Evolutionary conservation across 345 rosid species (phyloP), one percentile per base, ranked within the genome.

Genomic region (Excoecaria agallocha): DNA sequence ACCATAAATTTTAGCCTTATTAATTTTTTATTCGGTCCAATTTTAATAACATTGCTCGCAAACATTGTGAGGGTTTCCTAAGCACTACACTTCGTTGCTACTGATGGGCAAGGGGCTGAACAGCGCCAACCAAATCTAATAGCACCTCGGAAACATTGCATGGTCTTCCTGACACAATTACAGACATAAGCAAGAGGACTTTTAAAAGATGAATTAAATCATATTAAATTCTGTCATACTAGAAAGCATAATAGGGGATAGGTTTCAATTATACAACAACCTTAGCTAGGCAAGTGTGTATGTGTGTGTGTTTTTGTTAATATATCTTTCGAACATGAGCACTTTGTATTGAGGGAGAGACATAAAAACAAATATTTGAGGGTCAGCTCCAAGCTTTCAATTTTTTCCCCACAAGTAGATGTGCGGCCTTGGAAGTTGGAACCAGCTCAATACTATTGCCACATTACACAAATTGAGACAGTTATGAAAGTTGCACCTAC

Each of bases 151-250:
- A 89, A 83, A 90, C 89, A 82, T 79, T 88, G 89, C 94, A 90
- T 0, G 97, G 96, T 89, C 94, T 94, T 92, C 90, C 97, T 92
- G 90, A 90, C 96, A 88, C 72, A 81, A 86, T 70, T 76, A 73
- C 81, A 71, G 80, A 67, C 85, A 85, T 85, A 79, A 87, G 86
- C 75, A 60, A 57, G 72, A 58, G 16, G 65, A 69, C 54, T 41
- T 41, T 38, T 37, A 3, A 45, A 12, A 24, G 30, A 66, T 30
- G 41, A 66, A 78, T 68, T 39, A 75, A 68, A 68, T 41, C 15
- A 65, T 3, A 60, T 60, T 22, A 12, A 60, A 12, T 35, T 41
- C 15, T 24, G 63, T 30, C 17, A 59, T 11, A 12, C 63, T 24
- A 24, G 63, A 58, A 68, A n/a, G 56, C 61, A 43, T 45, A 67